Conservation (phyloP, 257 asterid species). For the Salvia hispanica region DNA sequence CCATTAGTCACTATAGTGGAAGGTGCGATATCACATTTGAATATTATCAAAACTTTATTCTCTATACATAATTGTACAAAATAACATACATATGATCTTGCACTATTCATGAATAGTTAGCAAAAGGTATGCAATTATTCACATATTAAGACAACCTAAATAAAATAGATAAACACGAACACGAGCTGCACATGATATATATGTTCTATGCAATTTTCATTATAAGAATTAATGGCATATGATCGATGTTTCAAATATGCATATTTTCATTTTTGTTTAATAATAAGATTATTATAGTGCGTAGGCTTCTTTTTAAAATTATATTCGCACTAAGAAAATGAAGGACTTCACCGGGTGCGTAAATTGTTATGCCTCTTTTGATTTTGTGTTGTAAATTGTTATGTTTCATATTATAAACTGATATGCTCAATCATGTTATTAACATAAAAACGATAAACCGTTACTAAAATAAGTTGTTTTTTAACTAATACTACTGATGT, state of each 20-base stretch:
- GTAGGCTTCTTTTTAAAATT: not conserved
- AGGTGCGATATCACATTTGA: slow-evolving; percentile 31
- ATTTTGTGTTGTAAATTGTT: too few species aligned
- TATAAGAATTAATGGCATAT: not conserved
- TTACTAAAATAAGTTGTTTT: too few species aligned
- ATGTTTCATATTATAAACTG: too few species aligned
- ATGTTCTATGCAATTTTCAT: not conserved
- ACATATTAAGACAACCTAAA: slow-evolving; percentile 22
- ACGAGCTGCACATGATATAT: slow-evolving; percentile 23
- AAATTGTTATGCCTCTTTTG: too few species aligned
- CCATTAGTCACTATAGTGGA: slow-evolving; percentile 35
- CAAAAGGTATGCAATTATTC: not conserved
- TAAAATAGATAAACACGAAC: slow-evolving; percentile 2
- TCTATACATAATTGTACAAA: not conserved
- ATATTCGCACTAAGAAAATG: not conserved
- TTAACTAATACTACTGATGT: too few species aligned
- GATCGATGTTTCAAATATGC: not conserved
- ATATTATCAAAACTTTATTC: slow-evolving; percentile 4
- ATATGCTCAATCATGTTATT: too few species aligned
- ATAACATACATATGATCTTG: not conserved
- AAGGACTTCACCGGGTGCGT: too few species aligned
- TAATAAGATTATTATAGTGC: too few species aligned
- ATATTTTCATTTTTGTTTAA: too few species aligned
- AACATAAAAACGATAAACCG: too few species aligned
- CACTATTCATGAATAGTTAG: slow-evolving; percentile 21